These are phyloP conservation scores for Dendrothele bispora DNA, from an alignment of 768 basidiomycete genomes.

Conservation along the genomic window DNA sequence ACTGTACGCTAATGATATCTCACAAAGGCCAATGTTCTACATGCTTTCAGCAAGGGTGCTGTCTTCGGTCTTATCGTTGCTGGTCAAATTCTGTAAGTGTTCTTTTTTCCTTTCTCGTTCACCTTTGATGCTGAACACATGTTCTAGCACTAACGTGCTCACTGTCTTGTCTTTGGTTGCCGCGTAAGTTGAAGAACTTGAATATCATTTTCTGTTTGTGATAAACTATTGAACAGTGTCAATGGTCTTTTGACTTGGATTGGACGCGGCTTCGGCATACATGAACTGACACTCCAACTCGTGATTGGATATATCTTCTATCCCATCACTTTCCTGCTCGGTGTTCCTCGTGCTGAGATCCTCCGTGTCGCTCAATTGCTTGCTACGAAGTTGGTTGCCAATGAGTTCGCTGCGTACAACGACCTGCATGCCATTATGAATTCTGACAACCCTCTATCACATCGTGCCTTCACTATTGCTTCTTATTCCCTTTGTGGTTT, in stretches of 20 bases:
- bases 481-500: conserved; percentile 91
- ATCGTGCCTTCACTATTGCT: conserved; percentile 78
- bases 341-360: conserved; percentile 82
- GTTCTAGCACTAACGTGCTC: conserved; percentile 71
- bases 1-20: neutral
- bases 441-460: conserved; percentile 49
- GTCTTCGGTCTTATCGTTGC: conserved; percentile 84
- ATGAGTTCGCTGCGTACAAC: conserved; percentile 81
- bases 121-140: neutral
- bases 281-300: conserved; percentile 79
- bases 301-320: conserved; percentile 87
- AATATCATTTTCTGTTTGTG: neutral
- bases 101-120: conserved; percentile 3
- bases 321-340: conserved; percentile 79
- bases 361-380: conserved; percentile 77
- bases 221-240: conserved; percentile 41
- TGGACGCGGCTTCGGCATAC: conserved; percentile 82
- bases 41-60: conserved; percentile 87
- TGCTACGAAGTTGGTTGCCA: conserved; percentile 84
- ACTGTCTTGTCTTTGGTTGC: conserved; percentile 84
- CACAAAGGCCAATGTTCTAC: conserved; percentile 76
- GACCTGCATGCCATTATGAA: conserved; percentile 52
- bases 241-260: conserved; percentile 90
- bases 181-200: conserved; percentile 29
- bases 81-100: conserved; percentile 76